Evolutionary conservation across 75 land plant genomes (phyloP).

Genomic region (Pinus tabuliformis): DNA sequence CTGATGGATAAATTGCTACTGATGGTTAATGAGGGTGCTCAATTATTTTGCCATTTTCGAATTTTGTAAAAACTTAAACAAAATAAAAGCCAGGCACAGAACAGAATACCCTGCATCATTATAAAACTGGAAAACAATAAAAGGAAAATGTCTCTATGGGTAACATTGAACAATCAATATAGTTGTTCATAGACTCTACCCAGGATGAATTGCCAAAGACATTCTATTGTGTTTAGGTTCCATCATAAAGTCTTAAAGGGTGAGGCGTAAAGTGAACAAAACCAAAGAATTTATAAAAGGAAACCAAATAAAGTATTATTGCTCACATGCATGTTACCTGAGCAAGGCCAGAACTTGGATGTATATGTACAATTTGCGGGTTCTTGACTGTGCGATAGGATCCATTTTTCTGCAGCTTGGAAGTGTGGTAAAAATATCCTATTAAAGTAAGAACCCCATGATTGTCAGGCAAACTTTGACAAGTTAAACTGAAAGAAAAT

Average conservation of each 20-base stretch:
- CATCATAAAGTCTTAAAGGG: not conserved
- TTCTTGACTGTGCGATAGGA: conserved; percentile 90
- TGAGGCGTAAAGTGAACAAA: not conserved
- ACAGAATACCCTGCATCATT: not conserved
- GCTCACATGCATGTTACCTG: conserved; percentile 40
- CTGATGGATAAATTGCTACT: not conserved
- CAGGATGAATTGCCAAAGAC: not conserved
- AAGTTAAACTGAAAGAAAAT: conserved; percentile 6
- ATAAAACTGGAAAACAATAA: not conserved
- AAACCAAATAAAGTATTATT: conserved; percentile 1
- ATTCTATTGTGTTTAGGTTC: not conserved
- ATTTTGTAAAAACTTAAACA: not conserved
- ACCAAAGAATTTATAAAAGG: not conserved
- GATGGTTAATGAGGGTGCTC: not conserved
- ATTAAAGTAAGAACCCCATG: no score
- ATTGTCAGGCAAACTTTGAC: no score
- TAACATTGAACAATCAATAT: not conserved
- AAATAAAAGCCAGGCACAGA: not conserved
- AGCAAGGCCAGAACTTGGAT: conserved; percentile 95
- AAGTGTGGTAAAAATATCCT: conserved; percentile 84
- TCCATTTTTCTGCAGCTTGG: conserved; percentile 88
- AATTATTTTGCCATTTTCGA: not conserved
- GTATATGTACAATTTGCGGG: conserved; percentile 94
- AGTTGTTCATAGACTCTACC: not conserved
- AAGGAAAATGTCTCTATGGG: not conserved